Base-by-base conservation (phyloP, 2,329 filamentous ascomycete species). In the Metarhizium humberi region DNA sequence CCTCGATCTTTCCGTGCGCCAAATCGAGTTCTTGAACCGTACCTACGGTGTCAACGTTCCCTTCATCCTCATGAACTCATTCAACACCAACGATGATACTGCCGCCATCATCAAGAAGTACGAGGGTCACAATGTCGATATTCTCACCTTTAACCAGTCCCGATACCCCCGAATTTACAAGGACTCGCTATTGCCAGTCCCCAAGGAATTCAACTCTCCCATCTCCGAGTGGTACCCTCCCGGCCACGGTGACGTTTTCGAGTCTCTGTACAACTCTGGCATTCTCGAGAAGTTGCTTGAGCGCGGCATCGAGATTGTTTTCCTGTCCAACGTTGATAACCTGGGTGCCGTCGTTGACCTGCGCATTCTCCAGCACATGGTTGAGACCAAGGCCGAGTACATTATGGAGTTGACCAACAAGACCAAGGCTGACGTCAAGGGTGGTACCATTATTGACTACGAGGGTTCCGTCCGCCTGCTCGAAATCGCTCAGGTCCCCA, bases 41-140 rank as follows among this genome's bases (percentile, higher is more conserved):
- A 97, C 91, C 62, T 97, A 96, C 79, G 84, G 88, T 66, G 90
- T 95, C 73, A 97, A 96, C 71, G 94, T 99, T 38, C 94, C 94
- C 51, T 96, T 99, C 75, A 86, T 99, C 64, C 86, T 99, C 66
- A 99, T 99, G 94, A 99, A 99, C 86, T 97, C 94, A 55, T 99
- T 99, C 88, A 99, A 99, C 84, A 99, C 94, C 71, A 92, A 99
- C 73, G 85, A 92, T 67, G 94, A 99, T 71, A 99, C 94, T 52
- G 91, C 92, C 60, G 91, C 90, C 75, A 99, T 99, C 77, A 99
- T 99, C 81, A 99, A 99, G 86, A 99, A 99, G 81, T 99, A 97
- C 78, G 92, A 99, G 79, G 94, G 94, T 61, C 94, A 99, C 84
- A 96, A 96, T 73, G 95, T 99, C 69, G 94, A 99, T 71, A 97